Evolutionary conservation across 106 monocot species (phyloP).

Genomic region (Cymbidium sinense): DNA sequence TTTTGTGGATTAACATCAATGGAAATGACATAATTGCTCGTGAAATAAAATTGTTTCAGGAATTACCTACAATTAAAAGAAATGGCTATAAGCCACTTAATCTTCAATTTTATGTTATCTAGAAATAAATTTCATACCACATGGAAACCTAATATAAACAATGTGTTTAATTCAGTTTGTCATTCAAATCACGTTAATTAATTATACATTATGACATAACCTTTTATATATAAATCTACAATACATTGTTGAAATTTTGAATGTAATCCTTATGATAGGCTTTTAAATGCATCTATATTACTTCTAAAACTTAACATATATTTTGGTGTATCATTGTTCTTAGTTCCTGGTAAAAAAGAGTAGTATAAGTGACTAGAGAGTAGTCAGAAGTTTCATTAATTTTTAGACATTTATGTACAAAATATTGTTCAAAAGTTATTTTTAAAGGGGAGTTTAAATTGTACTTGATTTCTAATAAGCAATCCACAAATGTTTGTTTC

Average conservation of each 20-base stretch:
- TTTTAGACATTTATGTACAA: not conserved
- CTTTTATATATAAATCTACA: not conserved
- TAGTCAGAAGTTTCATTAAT: not conserved
- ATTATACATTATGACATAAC: not conserved
- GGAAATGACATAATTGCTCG: constrained; percentile 76
- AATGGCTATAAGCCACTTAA: not conserved
- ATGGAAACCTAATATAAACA: not conserved
- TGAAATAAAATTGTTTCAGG: constrained; percentile 20
- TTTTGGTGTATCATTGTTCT: not conserved
- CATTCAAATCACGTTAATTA: not conserved
- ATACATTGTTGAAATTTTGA: constrained; percentile 1
- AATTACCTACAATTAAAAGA: not conserved
- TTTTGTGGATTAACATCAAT: constrained; percentile 83
- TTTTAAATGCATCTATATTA: not conserved
- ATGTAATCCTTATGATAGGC: not conserved
- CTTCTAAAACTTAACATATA: not conserved
- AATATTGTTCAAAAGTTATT: not conserved
- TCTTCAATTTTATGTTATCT: not conserved
- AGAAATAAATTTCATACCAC: not conserved
- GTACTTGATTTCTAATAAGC: not conserved
- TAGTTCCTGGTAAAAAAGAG: not conserved
- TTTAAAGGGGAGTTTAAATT: not conserved
- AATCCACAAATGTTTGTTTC: not conserved
- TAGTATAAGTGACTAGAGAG: not conserved
- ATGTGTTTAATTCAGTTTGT: not conserved